Base-by-base conservation (phyloP, 805 yeast genomes). In the Cyberlindnera lachancei region DNA sequence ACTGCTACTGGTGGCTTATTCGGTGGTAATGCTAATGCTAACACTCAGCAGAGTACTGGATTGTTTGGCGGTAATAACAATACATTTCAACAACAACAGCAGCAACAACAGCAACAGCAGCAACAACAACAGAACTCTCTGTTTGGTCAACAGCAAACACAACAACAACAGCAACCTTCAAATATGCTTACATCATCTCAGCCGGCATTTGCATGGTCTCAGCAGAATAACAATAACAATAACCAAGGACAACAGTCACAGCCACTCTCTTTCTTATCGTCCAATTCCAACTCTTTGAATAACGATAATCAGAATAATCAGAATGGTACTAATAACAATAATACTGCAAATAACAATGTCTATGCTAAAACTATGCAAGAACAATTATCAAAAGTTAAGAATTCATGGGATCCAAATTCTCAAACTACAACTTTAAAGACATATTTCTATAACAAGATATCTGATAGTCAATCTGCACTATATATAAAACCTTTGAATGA, bases 371-470 rank as follows among this genome's bases (percentile, higher is more conserved):
- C 86, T 8, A 80, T 88, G 12, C 76, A 73, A 46, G 96, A 90
- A 52, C 96, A 92, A 54, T 59, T 92, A 28, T 59, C 64, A 25
- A 85, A 85, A 51, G 73, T 90, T 38, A 82, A 79, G 54, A 87
- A 82, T 40, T 85, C 94, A 21, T 92, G 96, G 96, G 94, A 88
- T 55, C 94, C 96, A 14, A 69, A 66, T 35, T 75, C 86, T n/a
- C 68, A 74, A 14, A 77, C 75, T 43, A 82, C 94, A 41, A 72
- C 72, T 30, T 73, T 90, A 56, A 85, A 80, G 52, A 75, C 94
- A 9, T 87, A 84, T 58, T 79, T 90, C 45, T 90, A 88, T 63
- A 90, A 90, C 58, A 80, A 79, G 38, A 81, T 83, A 23, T 78
- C 77, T 15, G 76, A 77, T 29, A 74, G 73, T 34, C 90, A 82